Conservation (phyloP, 2,329 filamentous ascomycete genomes). For the Ophiocordyceps camponoti-rufipedis region DNA sequence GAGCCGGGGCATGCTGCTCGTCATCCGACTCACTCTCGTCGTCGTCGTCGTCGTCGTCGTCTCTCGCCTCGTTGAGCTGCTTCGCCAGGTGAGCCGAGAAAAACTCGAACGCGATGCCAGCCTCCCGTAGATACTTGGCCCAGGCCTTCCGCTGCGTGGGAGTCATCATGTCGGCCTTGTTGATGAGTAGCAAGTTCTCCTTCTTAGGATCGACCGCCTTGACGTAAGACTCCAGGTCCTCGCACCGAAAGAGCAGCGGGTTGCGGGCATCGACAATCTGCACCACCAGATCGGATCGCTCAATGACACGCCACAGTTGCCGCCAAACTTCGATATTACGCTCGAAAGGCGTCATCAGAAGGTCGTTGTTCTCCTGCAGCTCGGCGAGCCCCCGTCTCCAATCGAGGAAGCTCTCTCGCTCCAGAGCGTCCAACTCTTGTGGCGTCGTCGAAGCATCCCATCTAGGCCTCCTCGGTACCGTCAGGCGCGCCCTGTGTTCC, state of each 20-base stretch:
- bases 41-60: constrained; percentile 15
- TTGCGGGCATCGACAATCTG: constrained; percentile 98
- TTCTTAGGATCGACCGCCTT: constrained; percentile 81
- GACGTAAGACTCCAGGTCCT: constrained; percentile 85
- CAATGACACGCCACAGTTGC: constrained; percentile 94
- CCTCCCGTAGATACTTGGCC: constrained; percentile 70
- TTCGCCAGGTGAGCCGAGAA: constrained; percentile 90
- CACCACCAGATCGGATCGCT: constrained; percentile 85
- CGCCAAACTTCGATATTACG: constrained; percentile 95
- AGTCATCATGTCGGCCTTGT: constrained; percentile 99
- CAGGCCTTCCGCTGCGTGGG: constrained; percentile 61
- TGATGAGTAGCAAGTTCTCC: constrained; percentile 81
- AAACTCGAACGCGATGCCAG: constrained; percentile 79
- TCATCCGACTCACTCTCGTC: constrained; percentile 29
- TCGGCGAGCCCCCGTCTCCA: constrained; percentile 88
- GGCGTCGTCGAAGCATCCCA: constrained; percentile 81
- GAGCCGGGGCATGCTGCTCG: constrained; percentile 4
- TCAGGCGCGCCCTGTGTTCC: constrained; percentile 60
- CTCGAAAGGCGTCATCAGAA: constrained; percentile 96
- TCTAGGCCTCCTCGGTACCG: constrained; percentile 72
- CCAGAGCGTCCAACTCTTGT: constrained; percentile 58
- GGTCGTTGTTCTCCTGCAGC: constrained; percentile 79
- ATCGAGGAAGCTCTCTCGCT: constrained; percentile 64
- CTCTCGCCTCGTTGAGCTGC: constrained; percentile 62
- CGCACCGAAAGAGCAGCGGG: constrained; percentile 81